Conservation (phyloP, 2,329 filamentous ascomycete genomes). For the Dothistroma pini region DNA sequence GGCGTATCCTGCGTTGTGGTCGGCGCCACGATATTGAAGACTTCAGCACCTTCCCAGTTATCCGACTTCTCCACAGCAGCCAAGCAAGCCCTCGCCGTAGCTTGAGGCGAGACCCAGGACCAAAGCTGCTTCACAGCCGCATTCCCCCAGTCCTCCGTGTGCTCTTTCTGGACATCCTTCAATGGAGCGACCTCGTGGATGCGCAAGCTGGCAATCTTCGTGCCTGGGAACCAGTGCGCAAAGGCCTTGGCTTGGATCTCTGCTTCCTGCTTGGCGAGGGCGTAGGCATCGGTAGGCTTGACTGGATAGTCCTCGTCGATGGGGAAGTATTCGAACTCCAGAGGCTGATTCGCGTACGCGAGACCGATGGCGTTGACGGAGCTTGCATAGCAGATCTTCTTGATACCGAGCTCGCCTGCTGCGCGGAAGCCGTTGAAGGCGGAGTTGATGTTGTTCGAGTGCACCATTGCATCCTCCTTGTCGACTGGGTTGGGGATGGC, state of each 20-base stretch:
- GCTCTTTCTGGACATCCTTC: constrained; percentile 33
- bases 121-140: constrained; percentile 37
- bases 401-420: constrained; percentile 36
- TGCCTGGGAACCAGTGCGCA: constrained; percentile 38
- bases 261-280: constrained; percentile 38
- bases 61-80: constrained; percentile 34
- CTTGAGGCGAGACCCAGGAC: constrained; percentile 38
- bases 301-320: constrained; percentile 37
- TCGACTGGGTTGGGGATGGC: constrained; percentile 38
- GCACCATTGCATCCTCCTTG: constrained; percentile 34
- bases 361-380: constrained; percentile 41
- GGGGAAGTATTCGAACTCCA: constrained; percentile 38
- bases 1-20: constrained; percentile 28
- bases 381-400: constrained; percentile 37
- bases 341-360: constrained; percentile 37
- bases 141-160: constrained; percentile 35
- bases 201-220: constrained; percentile 38
- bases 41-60: constrained; percentile 33
- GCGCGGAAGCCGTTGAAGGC: constrained; percentile 42
- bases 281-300: constrained; percentile 37
- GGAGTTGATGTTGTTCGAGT: constrained; percentile 38
- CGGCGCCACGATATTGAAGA: constrained; percentile 38
- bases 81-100: constrained; percentile 38
- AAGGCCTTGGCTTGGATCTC: constrained; percentile 37
- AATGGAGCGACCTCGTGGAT: constrained; percentile 38